Evolutionary conservation across 202 grass and related monocot genomes (phyloP).

Genomic region (Bolboschoenoplectus hybrid): DNA sequence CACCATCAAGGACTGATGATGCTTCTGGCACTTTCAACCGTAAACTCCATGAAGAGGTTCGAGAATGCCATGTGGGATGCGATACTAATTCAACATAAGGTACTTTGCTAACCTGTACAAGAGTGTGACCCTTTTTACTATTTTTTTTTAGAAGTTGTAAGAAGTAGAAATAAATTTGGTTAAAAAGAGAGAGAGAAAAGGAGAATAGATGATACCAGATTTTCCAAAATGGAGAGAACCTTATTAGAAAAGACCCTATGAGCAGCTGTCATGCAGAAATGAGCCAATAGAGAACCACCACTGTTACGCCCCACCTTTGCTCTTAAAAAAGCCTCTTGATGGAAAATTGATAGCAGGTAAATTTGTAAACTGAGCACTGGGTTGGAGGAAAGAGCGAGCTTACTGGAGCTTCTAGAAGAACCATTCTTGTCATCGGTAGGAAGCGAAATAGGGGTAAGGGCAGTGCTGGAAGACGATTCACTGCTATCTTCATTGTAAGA

Average conservation of each 20-base stretch:
- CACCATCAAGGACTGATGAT: conserved; percentile 47
- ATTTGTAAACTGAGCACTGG: conserved; percentile 62
- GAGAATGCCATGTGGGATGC: conserved; percentile 88
- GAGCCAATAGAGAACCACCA: conserved; percentile 53
- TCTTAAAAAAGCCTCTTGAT: conserved; percentile 61
- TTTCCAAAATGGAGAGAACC: conserved; percentile 73
- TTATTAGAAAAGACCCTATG: conserved; percentile 93
- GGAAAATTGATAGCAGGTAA: conserved; percentile 82
- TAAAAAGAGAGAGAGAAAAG: not conserved
- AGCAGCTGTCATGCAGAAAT: conserved; percentile 89
- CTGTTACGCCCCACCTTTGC: conserved; percentile 53
- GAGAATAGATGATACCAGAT: conserved; percentile 58
- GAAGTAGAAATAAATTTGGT: not conserved
- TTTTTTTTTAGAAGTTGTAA: not conserved
- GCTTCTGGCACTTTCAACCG: conserved; percentile 77
- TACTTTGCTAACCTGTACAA: conserved; percentile 75
- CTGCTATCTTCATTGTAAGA: conserved; percentile 45
- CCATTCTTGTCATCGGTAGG: conserved; percentile 52
- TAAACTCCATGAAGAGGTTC: conserved; percentile 89
- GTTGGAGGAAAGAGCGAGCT: conserved; percentile 48
- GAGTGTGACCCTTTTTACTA: not conserved
- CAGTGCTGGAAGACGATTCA: conserved; percentile 44
- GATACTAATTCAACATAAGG: conserved; percentile 75
- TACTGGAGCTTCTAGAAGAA: conserved; percentile 30
- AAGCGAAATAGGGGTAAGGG: conserved; percentile 27